Conservation (phyloP, 805 yeast species). For the Danielia reshetovae region DNA sequence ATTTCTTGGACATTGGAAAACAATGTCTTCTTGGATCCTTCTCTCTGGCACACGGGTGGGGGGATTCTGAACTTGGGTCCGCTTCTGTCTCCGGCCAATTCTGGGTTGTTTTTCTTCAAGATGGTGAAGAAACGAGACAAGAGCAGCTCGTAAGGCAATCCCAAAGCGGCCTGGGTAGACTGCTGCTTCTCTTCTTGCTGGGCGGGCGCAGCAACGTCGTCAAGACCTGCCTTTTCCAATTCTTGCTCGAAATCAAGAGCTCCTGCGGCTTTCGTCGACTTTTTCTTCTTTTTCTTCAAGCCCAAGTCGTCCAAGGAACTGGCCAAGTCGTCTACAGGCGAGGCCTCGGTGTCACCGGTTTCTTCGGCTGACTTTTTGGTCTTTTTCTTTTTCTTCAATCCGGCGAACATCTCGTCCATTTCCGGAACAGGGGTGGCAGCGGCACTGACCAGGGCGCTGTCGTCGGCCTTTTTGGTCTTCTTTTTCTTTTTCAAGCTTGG, state of each 20-base stretch:
- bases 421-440: slow-evolving; percentile 36
- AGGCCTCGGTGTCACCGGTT: slow-evolving; percentile 15
- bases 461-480: slow-evolving; percentile 60
- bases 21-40: slow-evolving; percentile 93
- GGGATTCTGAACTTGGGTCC: slow-evolving; percentile 94
- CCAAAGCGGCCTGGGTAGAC: slow-evolving; percentile 39
- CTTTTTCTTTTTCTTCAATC: slow-evolving; percentile 61
- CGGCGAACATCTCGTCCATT: slow-evolving; percentile 60
- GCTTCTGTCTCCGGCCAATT: slow-evolving; percentile 93
- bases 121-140: slow-evolving; percentile 82
- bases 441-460: slow-evolving; percentile 30
- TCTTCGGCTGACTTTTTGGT: slow-evolving; percentile 11
- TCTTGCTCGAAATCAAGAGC: slow-evolving; percentile 84
- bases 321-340: slow-evolving; percentile 29
- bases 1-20: slow-evolving; percentile 96
- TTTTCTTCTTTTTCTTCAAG: slow-evolving; percentile 76
- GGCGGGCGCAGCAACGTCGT: slow-evolving; percentile 35
- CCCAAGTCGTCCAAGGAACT: slow-evolving; percentile 38
- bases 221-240: slow-evolving; percentile 85
- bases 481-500: slow-evolving; percentile 75
- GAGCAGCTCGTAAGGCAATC: slow-evolving; percentile 70
- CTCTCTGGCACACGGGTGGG: slow-evolving; percentile 95
- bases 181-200: slow-evolving; percentile 19
- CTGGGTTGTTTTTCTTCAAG: slow-evolving; percentile 92
- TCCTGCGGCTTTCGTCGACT: slow-evolving; percentile 50